Conservation (phyloP, 768 basidiomycete species). For the Pleurotus citrinopileatus region DNA sequence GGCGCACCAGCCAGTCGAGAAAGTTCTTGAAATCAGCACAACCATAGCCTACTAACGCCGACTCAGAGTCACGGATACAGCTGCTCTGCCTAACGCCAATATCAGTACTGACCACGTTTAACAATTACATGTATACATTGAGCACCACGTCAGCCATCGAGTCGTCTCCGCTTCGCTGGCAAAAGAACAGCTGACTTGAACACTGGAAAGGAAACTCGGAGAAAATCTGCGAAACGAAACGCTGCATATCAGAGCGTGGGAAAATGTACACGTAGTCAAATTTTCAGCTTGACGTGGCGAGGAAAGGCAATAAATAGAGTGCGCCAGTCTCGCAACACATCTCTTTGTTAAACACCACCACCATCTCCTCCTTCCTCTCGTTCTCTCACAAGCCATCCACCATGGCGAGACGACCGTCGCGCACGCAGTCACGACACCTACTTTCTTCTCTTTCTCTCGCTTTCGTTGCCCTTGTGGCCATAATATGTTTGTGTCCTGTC, state of each 20-base stretch:
- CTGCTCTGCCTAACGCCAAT: no score
- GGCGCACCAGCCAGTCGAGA: no score
- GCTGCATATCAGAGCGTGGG: background rate
- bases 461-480: conserved; percentile 63
- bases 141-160: conserved; percentile 3
- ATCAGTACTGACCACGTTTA: background rate
- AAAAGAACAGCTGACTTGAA: conserved; percentile 3
- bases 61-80: no score
- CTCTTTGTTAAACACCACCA: conserved; percentile 10
- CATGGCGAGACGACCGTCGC: conserved; percentile 43
- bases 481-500: conserved; percentile 69
- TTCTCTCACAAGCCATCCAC: background rate
- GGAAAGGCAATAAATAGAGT: conserved; percentile 7
- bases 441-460: conserved; percentile 59
- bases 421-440: conserved; percentile 53
- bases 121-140: background rate
- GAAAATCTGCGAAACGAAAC: conserved; percentile 1
- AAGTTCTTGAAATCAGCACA: no score
- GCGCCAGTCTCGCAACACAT: background rate
- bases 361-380: background rate
- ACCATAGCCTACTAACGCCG: no score
- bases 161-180: conserved; percentile 1
- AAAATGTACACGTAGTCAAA: conserved; percentile 10
- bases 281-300: conserved; percentile 8
- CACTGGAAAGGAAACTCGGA: conserved; percentile 11